Evolutionary conservation across 768 basidiomycete species (phyloP).

Genomic region (Paxillus rubicundulus): DNA sequence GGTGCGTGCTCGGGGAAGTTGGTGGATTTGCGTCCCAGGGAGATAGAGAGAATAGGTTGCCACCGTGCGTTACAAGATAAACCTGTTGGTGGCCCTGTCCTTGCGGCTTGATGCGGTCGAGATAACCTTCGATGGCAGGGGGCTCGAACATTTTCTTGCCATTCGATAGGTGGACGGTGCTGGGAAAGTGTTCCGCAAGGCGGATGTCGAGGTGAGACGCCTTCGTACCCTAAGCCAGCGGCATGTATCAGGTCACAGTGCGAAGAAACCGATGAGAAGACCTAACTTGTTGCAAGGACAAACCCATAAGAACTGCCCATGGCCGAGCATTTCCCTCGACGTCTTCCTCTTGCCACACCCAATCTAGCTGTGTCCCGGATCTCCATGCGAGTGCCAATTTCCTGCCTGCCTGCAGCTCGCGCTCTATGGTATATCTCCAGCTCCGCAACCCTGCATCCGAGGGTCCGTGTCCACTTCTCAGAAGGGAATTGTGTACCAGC

Average conservation of each 20-base stretch:
- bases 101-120: constrained; percentile 66
- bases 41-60: constrained; percentile 62
- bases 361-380: constrained; percentile 70
- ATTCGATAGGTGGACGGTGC: constrained; percentile 36
- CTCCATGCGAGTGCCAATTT: constrained; percentile 79
- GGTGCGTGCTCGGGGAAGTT: constrained; percentile 54
- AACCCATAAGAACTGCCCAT: constrained; percentile 75
- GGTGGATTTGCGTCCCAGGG: constrained; percentile 63
- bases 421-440: constrained; percentile 60
- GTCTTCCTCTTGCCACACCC: constrained; percentile 77
- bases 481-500: constrained; percentile 52
- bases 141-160: constrained; percentile 65
- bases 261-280: not conserved
- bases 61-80: constrained; percentile 72
- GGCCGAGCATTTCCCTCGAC: constrained; percentile 56
- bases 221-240: constrained; percentile 31
- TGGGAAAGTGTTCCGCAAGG: constrained; percentile 65
- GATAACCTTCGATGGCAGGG: constrained; percentile 81
- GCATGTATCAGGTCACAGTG: constrained; percentile 12
- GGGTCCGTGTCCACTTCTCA: constrained; percentile 39
- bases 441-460: constrained; percentile 35
- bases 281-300: constrained; percentile 70
- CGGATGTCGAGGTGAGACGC: constrained; percentile 71
- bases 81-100: constrained; percentile 54
- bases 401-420: constrained; percentile 52